Evolutionary conservation across 2,329 filamentous ascomycete genomes (phyloP).

Genomic region (Cladosporium sp.): DNA sequence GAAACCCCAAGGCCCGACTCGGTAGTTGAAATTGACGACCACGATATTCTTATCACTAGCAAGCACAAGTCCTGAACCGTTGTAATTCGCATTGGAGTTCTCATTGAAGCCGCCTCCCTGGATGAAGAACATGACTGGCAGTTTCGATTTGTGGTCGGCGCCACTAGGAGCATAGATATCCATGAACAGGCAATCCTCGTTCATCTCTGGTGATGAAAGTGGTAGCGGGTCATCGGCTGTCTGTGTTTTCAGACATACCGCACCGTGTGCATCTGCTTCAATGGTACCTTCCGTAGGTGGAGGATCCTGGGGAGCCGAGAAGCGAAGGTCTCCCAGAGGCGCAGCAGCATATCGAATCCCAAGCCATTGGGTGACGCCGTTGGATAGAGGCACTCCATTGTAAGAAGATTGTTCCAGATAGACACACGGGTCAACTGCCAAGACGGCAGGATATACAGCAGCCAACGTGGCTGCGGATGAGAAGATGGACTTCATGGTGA

Average conservation of each 20-base stretch:
- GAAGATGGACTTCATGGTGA: slow-evolving; percentile 4
- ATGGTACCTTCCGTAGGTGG: background rate
- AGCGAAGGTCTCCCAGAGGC: slow-evolving; percentile 12
- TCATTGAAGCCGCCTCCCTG: slow-evolving; percentile 46
- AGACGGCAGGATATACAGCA: background rate
- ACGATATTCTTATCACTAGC: slow-evolving; percentile 58
- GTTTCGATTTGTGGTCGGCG: slow-evolving; percentile 44
- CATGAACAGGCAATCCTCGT: slow-evolving; percentile 66
- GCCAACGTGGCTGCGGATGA: background rate
- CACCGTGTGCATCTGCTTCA: slow-evolving; percentile 47
- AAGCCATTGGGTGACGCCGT: slow-evolving; percentile 13
- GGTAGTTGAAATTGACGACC: slow-evolving; percentile 70
- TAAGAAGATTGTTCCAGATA: slow-evolving; percentile 59
- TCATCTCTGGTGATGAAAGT: slow-evolving; percentile 29
- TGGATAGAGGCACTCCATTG: slow-evolving; percentile 5
- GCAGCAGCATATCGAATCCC: slow-evolving; percentile 11
- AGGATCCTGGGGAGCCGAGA: slow-evolving; percentile 11
- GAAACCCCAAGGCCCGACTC: slow-evolving; percentile 70
- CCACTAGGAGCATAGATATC: slow-evolving; percentile 58
- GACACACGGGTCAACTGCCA: slow-evolving; percentile 43
- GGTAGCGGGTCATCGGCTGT: background rate
- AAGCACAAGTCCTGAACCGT: slow-evolving; percentile 57
- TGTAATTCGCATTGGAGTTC: slow-evolving; percentile 46
- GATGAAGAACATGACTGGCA: slow-evolving; percentile 62
- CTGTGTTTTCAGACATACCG: slow-evolving; percentile 30